Evolutionary conservation across 148 eudicot species (phyloP).

Genomic region (Rhododendron ovatum): DNA sequence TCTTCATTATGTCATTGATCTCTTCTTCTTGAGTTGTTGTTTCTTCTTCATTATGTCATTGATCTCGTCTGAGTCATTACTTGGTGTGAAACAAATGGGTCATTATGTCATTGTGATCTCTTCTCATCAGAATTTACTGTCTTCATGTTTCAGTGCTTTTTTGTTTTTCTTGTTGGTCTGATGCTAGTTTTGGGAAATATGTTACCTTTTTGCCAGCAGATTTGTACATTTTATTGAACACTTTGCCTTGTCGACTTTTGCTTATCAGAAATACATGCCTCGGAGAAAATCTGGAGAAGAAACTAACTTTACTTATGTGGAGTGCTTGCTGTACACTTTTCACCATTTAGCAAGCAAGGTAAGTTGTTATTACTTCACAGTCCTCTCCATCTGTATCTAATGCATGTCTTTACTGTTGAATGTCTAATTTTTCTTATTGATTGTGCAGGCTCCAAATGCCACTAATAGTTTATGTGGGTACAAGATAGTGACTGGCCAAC

Average conservation of each 20-base stretch:
- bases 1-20: too few relatives aligned
- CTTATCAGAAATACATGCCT: slow-evolving; percentile 75
- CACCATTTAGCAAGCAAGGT: slow-evolving; percentile 96
- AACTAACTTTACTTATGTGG: slow-evolving; percentile 71
- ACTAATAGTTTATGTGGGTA: slow-evolving; percentile 93
- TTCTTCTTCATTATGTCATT: background rate
- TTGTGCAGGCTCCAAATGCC: slow-evolving; percentile 81
- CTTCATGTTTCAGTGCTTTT: background rate
- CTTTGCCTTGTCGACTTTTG: background rate
- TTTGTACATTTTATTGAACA: background rate
- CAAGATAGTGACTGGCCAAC: slow-evolving; percentile 93
- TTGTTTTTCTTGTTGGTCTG: background rate
- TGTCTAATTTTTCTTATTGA: slow-evolving; percentile 34
- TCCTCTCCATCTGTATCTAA: background rate
- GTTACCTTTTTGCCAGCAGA: background rate
- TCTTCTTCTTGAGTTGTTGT: too few relatives aligned
- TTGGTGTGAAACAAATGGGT: background rate
- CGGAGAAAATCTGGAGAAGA: slow-evolving; percentile 78
- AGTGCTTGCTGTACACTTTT: slow-evolving; percentile 77
- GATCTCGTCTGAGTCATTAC: background rate
- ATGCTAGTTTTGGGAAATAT: background rate
- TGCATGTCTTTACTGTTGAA: slow-evolving; percentile 2
- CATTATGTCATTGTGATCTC: background rate
- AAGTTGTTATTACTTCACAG: slow-evolving; percentile 14
- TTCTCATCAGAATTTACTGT: background rate